phyloP scores from a whole-genome alignment of 305 asterid genomes.

The Caryopteris hybrid region DNA sequence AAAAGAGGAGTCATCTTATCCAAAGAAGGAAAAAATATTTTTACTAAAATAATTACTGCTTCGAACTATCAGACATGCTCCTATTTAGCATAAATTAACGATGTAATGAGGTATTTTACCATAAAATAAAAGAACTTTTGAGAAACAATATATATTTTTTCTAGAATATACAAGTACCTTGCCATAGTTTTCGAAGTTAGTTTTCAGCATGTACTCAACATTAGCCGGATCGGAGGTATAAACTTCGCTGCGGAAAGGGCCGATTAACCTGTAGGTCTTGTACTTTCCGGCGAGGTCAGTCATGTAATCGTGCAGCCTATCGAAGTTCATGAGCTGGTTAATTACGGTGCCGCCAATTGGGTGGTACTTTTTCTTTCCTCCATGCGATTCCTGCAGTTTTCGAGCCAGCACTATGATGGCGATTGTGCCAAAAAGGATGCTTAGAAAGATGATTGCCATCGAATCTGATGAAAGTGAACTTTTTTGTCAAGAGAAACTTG shows the following conservation, averaged over 20 bases:
- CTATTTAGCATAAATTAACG: background rate
- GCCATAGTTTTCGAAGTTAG: conserved; percentile 61
- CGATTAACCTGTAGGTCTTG: conserved; percentile 47
- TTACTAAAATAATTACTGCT: background rate
- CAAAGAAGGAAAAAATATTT: no score
- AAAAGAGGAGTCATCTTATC: no score
- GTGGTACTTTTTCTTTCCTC: conserved; percentile 37
- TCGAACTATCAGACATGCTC: background rate
- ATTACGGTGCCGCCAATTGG: conserved; percentile 53
- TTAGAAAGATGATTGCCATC: conserved; percentile 1
- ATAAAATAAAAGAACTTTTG: background rate
- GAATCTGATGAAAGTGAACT: background rate
- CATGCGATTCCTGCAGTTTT: conserved; percentile 8
- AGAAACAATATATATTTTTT: no score
- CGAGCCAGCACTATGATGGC: background rate
- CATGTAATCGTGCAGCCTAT: conserved; percentile 59
- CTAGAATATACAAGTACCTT: conserved; percentile 31
- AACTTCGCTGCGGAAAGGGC: conserved; percentile 46
- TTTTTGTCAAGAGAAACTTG: background rate
- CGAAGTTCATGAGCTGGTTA: conserved; percentile 50
- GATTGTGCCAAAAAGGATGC: background rate
- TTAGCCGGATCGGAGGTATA: conserved; percentile 61
- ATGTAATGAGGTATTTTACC: background rate
- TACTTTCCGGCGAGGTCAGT: conserved; percentile 52
- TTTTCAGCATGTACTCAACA: conserved; percentile 66